These are phyloP conservation scores for Sanghuangporus sanghuang DNA, from an alignment of 1,284 basidiomycete genomes.

Conservation along the genomic window DNA sequence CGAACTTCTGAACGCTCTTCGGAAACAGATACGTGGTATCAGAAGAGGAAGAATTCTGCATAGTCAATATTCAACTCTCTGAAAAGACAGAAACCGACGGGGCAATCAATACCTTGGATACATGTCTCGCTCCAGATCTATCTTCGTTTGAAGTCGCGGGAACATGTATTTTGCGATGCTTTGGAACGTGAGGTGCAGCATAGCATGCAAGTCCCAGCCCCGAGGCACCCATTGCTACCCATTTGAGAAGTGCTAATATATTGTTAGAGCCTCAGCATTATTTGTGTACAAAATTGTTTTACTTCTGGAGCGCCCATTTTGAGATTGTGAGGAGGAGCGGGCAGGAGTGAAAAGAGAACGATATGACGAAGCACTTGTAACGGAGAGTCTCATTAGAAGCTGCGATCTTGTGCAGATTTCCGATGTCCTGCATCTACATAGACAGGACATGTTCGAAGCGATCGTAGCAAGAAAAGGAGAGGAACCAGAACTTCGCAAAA, in stretches of 20 bases:
- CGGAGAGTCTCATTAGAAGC: neutral
- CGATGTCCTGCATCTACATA: too few relatives aligned
- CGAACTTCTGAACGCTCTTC: neutral
- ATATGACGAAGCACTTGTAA: neutral
- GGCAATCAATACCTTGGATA: neutral
- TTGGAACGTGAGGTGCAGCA: neutral
- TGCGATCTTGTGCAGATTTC: neutral
- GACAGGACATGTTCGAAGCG: too few relatives aligned
- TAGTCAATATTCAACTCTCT: neutral
- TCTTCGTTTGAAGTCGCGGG: neutral
- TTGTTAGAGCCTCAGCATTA: neutral
- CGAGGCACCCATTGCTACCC: neutral
- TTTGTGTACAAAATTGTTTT: neutral
- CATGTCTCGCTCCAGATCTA: neutral
- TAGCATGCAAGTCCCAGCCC: neutral
- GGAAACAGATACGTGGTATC: neutral
- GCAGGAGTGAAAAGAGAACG: neutral
- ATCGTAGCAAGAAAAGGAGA: too few relatives aligned
- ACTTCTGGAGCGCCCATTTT: neutral
- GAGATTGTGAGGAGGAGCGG: neutral
- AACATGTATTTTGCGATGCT: neutral
- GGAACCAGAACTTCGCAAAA: too few relatives aligned
- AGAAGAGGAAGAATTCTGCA: neutral
- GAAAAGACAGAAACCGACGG: neutral
- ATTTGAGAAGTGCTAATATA: neutral